Percentiles rank a stretch among this genome's conserved stretches.
Evolutionary conservation across 805 yeast species (phyloP).

Genomic region (Barnettozyma botsteinii): DNA sequence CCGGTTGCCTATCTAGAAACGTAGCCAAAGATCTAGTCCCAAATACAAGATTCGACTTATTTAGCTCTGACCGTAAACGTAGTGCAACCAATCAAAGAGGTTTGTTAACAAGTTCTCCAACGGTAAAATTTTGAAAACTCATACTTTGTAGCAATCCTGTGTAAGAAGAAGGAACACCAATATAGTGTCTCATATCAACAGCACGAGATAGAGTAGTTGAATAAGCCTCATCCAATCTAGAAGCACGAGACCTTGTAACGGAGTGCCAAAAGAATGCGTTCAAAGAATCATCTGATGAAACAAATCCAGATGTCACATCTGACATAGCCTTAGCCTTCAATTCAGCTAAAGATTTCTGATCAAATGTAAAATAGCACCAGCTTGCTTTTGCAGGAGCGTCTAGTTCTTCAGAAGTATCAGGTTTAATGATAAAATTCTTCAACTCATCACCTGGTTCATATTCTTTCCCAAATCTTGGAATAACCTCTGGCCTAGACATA

Average conservation of each 20-base stretch:
- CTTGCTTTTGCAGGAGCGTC: neutral
- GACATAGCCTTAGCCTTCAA: neutral
- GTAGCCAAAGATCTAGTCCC: neutral
- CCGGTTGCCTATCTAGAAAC: neutral
- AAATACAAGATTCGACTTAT: neutral
- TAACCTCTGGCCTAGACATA: neutral
- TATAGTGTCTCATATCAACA: neutral
- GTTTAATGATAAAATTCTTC: neutral
- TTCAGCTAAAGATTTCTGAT: neutral
- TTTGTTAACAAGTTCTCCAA: neutral
- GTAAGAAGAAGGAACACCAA: neutral
- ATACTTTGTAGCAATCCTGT: neutral
- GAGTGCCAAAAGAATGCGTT: neutral
- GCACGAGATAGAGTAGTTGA: neutral
- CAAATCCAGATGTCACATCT: neutral
- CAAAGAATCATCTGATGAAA: slow-evolving; percentile 1
- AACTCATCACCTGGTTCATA: neutral
- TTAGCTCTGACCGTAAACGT: neutral
- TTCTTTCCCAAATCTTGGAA: neutral
- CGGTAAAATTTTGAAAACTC: neutral
- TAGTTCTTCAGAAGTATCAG: neutral
- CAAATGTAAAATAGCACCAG: neutral
- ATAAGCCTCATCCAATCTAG: neutral
- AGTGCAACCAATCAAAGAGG: neutral
- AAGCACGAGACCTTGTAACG: neutral